Evolutionary conservation across 768 basidiomycete species (phyloP), one percentile per base, ranked within the genome.

Genomic region (Leucocoprinus sp.): DNA sequence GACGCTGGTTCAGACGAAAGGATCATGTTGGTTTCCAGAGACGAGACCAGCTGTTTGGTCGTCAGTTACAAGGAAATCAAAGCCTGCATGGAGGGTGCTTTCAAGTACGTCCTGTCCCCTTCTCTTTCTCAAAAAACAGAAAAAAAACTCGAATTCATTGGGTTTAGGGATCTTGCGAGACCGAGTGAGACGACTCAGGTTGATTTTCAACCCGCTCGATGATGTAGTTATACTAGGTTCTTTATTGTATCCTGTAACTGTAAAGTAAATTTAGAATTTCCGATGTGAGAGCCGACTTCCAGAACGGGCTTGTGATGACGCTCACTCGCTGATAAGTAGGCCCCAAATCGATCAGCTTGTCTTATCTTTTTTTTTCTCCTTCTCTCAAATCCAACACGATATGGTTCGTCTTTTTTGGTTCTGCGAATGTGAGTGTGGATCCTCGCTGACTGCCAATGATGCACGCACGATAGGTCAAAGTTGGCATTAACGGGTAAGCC

Each of bases 21-120:
- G 51, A 72, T 99, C 52, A 95, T 97, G 93, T 75, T 99, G 19
- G 80, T 96, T 21, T 82, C 92, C 5, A 73, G 95, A 37, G 95
- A 99, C 60, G 96, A 98, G 60, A 93, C 95, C 67, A 93, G 84
- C 56, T 96, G 93, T 60, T 73, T 97, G 12, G 88, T 95, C 7
- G 92, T 96, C 31, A 88, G 80, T 59, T 96, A 93, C 66, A 86
- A 84, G 60, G 93, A 96, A 43, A 75, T 97, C 66, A 93, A 88
- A 65, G 60, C 75, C 2, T 93, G 88, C 59, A 72, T 95, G 29
- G 83, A 92, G 41, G 74, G 79, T 3, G 85, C 92, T 7, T 95
- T 93, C 60, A 71, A 71, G 92, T 93, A 50, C 41, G 84, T 28
- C 38, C 7, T 39, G 39, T 28, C 8, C 18, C 35, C 36, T 36